A percentile compares a stretch with the other conserved stretches of the same genome.
These are phyloP conservation scores for Casuarina glauca DNA, from an alignment of 306 rosid species.

Conservation along the genomic window DNA sequence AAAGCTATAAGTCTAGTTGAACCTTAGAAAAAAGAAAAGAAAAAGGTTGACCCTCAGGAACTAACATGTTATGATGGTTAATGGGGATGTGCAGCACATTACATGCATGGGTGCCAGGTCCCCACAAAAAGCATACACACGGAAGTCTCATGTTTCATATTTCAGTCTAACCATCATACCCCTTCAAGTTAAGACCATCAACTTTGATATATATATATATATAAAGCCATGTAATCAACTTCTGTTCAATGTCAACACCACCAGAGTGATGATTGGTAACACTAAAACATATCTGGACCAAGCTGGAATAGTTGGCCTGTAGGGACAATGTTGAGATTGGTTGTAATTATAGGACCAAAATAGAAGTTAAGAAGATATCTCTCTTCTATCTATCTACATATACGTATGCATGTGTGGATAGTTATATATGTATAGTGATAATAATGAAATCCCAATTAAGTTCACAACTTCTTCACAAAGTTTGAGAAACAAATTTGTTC, in stretches of 20 bases:
- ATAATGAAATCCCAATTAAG: neutral
- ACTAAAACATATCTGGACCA: neutral
- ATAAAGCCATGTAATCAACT: neutral
- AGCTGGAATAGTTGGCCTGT: neutral
- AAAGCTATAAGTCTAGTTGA: too few relatives aligned
- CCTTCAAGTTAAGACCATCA: neutral
- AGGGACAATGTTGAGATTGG: neutral
- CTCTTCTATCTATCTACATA: too few relatives aligned
- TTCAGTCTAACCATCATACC: neutral
- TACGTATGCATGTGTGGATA: too few relatives aligned
- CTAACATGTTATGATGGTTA: conserved; percentile 1
- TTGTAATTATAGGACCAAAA: neutral
- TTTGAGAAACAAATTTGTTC: neutral
- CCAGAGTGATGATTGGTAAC: neutral
- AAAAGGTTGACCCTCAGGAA: neutral
- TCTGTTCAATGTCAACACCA: neutral
- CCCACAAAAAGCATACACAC: neutral
- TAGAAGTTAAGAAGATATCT: neutral
- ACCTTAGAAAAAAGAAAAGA: too few relatives aligned
- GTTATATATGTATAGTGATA: neutral
- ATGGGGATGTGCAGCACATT: neutral
- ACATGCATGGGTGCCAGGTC: neutral
- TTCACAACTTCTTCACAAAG: conserved; percentile 15
- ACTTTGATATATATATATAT: neutral
- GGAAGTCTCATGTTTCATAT: neutral